Evolutionary conservation across 805 yeast species (phyloP).

Genomic region (Nakazawaea holstii): DNA sequence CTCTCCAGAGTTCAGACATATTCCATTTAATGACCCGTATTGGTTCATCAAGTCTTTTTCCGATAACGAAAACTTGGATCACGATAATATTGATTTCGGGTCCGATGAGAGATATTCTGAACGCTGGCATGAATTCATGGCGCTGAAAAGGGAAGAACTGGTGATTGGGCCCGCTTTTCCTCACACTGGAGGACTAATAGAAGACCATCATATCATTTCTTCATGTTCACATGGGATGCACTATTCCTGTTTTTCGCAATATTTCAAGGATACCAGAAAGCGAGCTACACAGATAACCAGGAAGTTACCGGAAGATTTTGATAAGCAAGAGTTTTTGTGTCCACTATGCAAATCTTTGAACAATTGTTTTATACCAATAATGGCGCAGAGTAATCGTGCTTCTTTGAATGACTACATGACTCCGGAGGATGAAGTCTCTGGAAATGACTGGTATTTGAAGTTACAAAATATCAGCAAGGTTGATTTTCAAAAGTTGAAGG

Average conservation of each 20-base stretch:
- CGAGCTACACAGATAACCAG: slow-evolving; percentile 72
- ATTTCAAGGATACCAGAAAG: slow-evolving; percentile 47
- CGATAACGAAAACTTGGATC: slow-evolving; percentile 38
- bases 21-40: slow-evolving; percentile 58
- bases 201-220: slow-evolving; percentile 45
- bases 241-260: slow-evolving; percentile 65
- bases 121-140: slow-evolving; percentile 34
- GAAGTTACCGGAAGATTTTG: slow-evolving; percentile 60
- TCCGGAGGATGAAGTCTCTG: not conserved
- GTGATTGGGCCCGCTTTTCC: slow-evolving; percentile 75
- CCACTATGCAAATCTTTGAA: slow-evolving; percentile 88
- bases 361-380: slow-evolving; percentile 75
- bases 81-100: slow-evolving; percentile 7
- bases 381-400: slow-evolving; percentile 48
- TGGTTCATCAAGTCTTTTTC: slow-evolving; percentile 65
- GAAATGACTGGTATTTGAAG: slow-evolving; percentile 13
- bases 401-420: slow-evolving; percentile 14
- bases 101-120: slow-evolving; percentile 11
- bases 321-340: slow-evolving; percentile 73
- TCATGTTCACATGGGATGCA: slow-evolving; percentile 97
- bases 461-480: slow-evolving; percentile 23
- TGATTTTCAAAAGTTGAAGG: slow-evolving; percentile 14
- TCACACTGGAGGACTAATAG: slow-evolving; percentile 26
- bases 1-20: slow-evolving; percentile 53
- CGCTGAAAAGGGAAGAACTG: slow-evolving; percentile 27